A percentile compares a stretch with the other conserved stretches of the same genome.
Conservation (phyloP, 306 rosid genomes). For the Fagus sylvatica region DNA sequence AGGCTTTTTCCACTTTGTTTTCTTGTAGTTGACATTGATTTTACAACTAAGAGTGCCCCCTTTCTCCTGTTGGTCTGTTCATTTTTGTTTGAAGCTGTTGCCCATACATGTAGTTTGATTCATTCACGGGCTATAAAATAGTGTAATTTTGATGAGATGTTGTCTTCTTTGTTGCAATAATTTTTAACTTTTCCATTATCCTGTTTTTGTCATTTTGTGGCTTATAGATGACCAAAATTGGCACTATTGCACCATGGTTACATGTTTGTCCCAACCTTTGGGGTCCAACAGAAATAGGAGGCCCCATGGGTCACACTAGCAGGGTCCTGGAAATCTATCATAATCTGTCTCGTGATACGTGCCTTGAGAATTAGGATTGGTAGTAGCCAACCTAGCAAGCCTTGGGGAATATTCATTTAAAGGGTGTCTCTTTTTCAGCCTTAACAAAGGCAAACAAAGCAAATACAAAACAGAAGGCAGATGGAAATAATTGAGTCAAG, state of each 20-base stretch:
- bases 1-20: no score
- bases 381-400: conserved; percentile 20
- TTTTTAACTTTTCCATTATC: not conserved
- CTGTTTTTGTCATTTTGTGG: not conserved
- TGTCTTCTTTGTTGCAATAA: not conserved
- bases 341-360: not conserved
- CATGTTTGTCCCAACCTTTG: not conserved
- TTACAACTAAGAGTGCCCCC: no score
- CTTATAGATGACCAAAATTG: not conserved
- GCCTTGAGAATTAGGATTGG: conserved; percentile 35
- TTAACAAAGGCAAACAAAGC: conserved; percentile 35
- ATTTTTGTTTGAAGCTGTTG: not conserved
- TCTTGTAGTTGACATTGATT: no score
- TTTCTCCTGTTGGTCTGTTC: not conserved
- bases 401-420: conserved; percentile 39
- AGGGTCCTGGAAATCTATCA: not conserved
- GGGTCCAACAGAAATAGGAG: not conserved
- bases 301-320: not conserved
- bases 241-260: not conserved
- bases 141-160: not conserved
- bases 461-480: not conserved
- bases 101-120: not conserved
- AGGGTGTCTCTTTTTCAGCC: conserved; percentile 52
- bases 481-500: not conserved
- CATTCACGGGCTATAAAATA: not conserved